A percentile compares a stretch with the other conserved stretches of the same genome.
Evolutionary conservation across 1,284 basidiomycete genomes (phyloP).

Genomic region (Malassezia sp.): DNA sequence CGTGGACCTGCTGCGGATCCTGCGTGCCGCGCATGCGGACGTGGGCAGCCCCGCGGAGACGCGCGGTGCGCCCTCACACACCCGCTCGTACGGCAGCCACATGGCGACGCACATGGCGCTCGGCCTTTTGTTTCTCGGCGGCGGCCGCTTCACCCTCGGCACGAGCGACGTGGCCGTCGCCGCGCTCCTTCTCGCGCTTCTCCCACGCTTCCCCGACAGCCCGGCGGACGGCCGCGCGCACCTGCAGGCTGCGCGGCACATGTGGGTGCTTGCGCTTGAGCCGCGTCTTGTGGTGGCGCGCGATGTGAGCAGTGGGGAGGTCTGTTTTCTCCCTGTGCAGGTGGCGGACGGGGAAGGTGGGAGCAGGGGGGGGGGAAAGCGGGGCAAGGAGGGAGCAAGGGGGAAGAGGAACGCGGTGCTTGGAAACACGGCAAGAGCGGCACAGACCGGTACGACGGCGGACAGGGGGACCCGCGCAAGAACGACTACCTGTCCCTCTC

Average conservation of each 20-base stretch:
- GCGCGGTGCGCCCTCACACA: slow-evolving; percentile 34
- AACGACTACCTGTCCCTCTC: too few species aligned
- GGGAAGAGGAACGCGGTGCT: too few species aligned
- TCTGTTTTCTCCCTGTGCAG: slow-evolving; percentile 24
- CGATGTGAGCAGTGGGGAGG: slow-evolving; percentile 29
- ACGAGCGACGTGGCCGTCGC: slow-evolving; percentile 84
- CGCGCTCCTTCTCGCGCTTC: slow-evolving; percentile 74
- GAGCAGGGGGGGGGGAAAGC: too few species aligned
- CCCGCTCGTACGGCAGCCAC: slow-evolving; percentile 69
- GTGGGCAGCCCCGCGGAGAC: slow-evolving; percentile 49
- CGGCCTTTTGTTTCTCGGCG: slow-evolving; percentile 84
- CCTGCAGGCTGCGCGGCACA: slow-evolving; percentile 80
- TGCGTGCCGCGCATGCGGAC: slow-evolving; percentile 83
- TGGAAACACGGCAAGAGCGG: not conserved
- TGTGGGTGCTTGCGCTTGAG: slow-evolving; percentile 91
- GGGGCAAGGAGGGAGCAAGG: too few species aligned
- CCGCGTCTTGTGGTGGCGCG: slow-evolving; percentile 80
- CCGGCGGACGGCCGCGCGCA: slow-evolving; percentile 81
- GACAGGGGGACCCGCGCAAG: not conserved
- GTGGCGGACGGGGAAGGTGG: not conserved
- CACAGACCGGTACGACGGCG: too few species aligned
- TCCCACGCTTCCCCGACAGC: slow-evolving; percentile 53
- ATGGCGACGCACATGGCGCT: slow-evolving; percentile 82
- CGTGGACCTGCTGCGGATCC: slow-evolving; percentile 72
- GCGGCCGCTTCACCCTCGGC: slow-evolving; percentile 81